Evolutionary conservation across 768 basidiomycete species (phyloP), one percentile per base, ranked within the genome.

Genomic region (Porphyrellus cyaneotinctus): DNA sequence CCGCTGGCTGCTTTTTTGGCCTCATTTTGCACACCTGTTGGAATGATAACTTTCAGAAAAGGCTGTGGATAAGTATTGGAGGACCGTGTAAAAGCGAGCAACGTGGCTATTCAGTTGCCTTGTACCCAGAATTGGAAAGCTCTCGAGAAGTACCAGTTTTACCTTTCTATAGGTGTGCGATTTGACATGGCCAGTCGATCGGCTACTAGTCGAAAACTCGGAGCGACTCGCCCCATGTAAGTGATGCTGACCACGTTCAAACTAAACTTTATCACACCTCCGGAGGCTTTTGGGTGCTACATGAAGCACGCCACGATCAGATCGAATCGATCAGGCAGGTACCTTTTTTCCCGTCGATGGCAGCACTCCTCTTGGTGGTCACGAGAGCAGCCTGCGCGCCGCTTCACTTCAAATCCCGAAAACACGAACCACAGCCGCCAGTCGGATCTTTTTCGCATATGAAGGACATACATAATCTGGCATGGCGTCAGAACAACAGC

Each of bases 331-430:
- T 77, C 68, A 70, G 73, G 75, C 68, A 69, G 73, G 75, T 55
- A 60, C 57, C 33, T 54, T 72, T 63, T 28, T 76, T 75, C 74
- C 76, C 78, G 74, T 76, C 72, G 70, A 72, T 68, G 26, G 9
- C 72, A 64, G 73, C 71, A 37, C 47, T 66, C 72, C 71, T 75
- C n/a, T n/a, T 73, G 71, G 68, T 64, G 26, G 76, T 78, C 78
- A 78, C 77, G 74, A 71, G 76, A 74, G 69, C 73, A 64, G 68
- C 61, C n/a, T n/a, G n/a, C n/a, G n/a, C n/a, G n/a, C n/a, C n/a
- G 67, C 33, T 55, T 51, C 35, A 49, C 33, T 55, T 51, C 35
- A 49, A 47, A 41, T 17, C 47, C 51, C 60, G 37, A 53, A 52
- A 49, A 35, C 70, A 72, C 63, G 68, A 70, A 67, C 70, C 6